Evolutionary conservation across 2,329 filamentous ascomycete species (phyloP).

Genomic region (Phialophora verrucosa): DNA sequence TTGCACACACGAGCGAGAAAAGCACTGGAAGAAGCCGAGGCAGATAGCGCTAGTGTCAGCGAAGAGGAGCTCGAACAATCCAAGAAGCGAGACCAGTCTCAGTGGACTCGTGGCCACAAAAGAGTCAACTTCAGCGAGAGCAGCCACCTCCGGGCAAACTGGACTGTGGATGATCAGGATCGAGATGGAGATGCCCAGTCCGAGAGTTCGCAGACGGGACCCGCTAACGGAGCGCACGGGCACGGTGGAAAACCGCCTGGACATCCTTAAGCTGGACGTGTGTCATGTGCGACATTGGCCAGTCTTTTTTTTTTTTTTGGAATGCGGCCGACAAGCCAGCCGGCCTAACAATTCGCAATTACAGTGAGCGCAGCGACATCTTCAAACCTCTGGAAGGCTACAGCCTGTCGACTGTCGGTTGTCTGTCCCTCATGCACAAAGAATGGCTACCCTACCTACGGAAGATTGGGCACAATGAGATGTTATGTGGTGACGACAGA

Average conservation of each 20-base stretch:
- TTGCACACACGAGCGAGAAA: slow-evolving; percentile 52
- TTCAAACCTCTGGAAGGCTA: background rate
- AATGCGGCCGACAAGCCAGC: background rate
- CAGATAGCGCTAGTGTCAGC: slow-evolving; percentile 57
- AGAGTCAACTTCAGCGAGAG: slow-evolving; percentile 39
- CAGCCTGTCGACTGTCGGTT: background rate
- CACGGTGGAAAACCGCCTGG: slow-evolving; percentile 33
- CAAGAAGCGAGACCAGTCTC: slow-evolving; percentile 27
- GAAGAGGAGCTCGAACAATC: slow-evolving; percentile 50
- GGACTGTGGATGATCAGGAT: slow-evolving; percentile 30
- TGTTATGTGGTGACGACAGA: background rate
- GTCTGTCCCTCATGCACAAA: background rate
- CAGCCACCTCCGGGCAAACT: slow-evolving; percentile 32
- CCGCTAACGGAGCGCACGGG: slow-evolving; percentile 18
- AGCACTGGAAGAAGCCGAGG: slow-evolving; percentile 47
- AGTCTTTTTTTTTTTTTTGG: background rate
- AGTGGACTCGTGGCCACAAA: slow-evolving; percentile 33
- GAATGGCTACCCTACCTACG: background rate
- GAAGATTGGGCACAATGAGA: background rate
- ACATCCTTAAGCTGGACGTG: slow-evolving; percentile 31
- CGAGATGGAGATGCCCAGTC: slow-evolving; percentile 27
- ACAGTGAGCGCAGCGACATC: background rate
- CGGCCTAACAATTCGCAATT: background rate
- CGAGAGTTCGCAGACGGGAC: slow-evolving; percentile 24
- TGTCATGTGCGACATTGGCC: background rate